Conservation (phyloP, 305 asterid genomes). For the Stenogyne calaminthoides region DNA sequence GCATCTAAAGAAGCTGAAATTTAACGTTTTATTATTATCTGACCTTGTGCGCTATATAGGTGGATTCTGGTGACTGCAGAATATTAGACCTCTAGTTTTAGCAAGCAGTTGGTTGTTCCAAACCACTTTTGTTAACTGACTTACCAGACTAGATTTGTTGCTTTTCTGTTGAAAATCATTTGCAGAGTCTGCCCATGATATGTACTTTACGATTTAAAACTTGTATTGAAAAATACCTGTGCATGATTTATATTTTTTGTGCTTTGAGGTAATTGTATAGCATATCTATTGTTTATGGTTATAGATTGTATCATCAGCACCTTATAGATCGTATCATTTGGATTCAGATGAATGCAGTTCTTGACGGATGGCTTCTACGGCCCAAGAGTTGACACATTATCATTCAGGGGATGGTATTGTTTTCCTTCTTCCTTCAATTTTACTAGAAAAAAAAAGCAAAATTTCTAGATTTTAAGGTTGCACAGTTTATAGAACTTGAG, state of each 20-base stretch:
- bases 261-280: slow-evolving; percentile 21
- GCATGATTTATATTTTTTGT: slow-evolving; percentile 4
- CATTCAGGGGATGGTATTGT: slow-evolving; percentile 94
- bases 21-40: neutral
- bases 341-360: slow-evolving; percentile 87
- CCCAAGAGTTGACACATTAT: slow-evolving; percentile 92
- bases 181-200: neutral
- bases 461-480: neutral
- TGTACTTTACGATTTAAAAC: slow-evolving; percentile 4
- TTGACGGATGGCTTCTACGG: slow-evolving; percentile 87
- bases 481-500: slow-evolving; percentile 16
- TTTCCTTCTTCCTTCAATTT: slow-evolving; percentile 25
- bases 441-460: neutral
- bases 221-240: slow-evolving; percentile 1
- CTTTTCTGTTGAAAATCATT: slow-evolving; percentile 13
- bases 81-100: neutral
- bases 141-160: slow-evolving; percentile 8
- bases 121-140: slow-evolving; percentile 13
- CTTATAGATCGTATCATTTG: slow-evolving; percentile 25
- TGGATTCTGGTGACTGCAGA: slow-evolving; percentile 11
- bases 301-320: neutral
- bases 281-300: slow-evolving; percentile 19
- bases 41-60: neutral
- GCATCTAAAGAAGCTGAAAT: slow-evolving; percentile 6
- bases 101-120: slow-evolving; percentile 1